Evolutionary conservation across 352 stramenopile species (phyloP).

Genomic region (Phytopythium ostracodes): DNA sequence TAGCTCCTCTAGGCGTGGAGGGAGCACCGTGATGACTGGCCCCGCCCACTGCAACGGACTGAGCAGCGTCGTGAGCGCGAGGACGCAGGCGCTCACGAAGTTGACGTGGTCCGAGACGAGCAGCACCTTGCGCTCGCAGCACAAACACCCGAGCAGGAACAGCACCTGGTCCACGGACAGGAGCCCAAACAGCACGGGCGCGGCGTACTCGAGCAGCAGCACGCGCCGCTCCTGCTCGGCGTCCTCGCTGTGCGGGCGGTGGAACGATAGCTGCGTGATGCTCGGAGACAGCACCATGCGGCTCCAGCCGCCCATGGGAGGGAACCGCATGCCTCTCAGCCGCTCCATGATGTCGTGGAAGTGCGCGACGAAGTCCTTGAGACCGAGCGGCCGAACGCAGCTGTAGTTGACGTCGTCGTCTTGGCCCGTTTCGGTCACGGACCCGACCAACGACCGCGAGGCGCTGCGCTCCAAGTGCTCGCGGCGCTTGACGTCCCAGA

Average conservation of each 20-base stretch:
- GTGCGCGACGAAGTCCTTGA: slow-evolving; percentile 56
- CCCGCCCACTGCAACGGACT: slow-evolving; percentile 72
- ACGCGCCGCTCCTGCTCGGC: slow-evolving; percentile 50
- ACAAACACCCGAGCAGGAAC: slow-evolving; percentile 70
- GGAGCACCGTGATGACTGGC: slow-evolving; percentile 69
- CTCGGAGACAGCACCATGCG: slow-evolving; percentile 51
- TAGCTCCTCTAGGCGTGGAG: slow-evolving; percentile 61
- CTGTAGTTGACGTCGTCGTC: slow-evolving; percentile 13
- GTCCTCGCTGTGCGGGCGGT: slow-evolving; percentile 63
- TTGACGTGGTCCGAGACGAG: slow-evolving; percentile 75
- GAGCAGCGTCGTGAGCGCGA: slow-evolving; percentile 68
- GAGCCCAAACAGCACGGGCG: slow-evolving; percentile 60
- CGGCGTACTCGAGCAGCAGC: slow-evolving; percentile 69
- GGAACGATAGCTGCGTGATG: slow-evolving; percentile 67
- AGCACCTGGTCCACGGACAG: slow-evolving; percentile 78
- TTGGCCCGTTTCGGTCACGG: background rate
- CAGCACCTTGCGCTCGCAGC: slow-evolving; percentile 74
- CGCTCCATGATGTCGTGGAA: slow-evolving; percentile 63
- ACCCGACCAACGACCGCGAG: background rate
- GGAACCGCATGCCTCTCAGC: slow-evolving; percentile 57
- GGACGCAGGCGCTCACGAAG: slow-evolving; percentile 67
- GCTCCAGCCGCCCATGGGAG: slow-evolving; percentile 73
- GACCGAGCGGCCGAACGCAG: slow-evolving; percentile 16
- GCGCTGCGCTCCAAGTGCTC: slow-evolving; percentile 25
- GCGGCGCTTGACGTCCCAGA: slow-evolving; percentile 59